Conservation (phyloP, 1,139 yeast species). For the Pichia sp. region DNA sequence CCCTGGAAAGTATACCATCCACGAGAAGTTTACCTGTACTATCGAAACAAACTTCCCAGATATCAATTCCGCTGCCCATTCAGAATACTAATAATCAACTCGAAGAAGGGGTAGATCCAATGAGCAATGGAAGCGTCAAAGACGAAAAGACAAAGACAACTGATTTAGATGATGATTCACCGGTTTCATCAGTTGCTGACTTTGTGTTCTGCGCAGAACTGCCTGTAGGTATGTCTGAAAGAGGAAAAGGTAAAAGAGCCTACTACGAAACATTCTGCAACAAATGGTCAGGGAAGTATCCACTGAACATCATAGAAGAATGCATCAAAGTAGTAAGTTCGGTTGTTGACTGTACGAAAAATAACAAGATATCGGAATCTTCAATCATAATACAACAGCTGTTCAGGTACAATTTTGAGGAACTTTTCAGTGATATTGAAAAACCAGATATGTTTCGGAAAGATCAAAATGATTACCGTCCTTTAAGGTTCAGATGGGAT, state of each 20-base stretch:
- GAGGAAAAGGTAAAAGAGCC: conserved; percentile 51
- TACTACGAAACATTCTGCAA: conserved; percentile 39
- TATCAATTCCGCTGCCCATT: conserved; percentile 7
- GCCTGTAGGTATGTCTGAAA: conserved; percentile 58
- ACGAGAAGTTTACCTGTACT: conserved; percentile 7
- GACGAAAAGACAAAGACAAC: neutral
- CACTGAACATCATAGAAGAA: conserved; percentile 38
- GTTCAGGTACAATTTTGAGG: conserved; percentile 15
- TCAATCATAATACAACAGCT: conserved; percentile 15
- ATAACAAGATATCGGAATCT: conserved; percentile 8
- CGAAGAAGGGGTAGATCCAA: conserved; percentile 8
- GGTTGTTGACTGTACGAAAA: conserved; percentile 31
- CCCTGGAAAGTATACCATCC: conserved; percentile 13
- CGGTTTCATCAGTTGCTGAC: conserved; percentile 12
- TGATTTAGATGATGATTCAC: neutral
- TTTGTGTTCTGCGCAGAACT: conserved; percentile 29
- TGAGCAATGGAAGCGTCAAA: neutral
- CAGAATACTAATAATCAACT: neutral
- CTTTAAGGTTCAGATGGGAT: conserved; percentile 54
- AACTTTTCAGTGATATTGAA: conserved; percentile 10
- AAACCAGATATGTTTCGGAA: conserved; percentile 32
- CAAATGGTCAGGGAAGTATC: conserved; percentile 56
- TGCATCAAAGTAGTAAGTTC: conserved; percentile 26
- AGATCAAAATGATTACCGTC: conserved; percentile 31
- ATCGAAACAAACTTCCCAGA: conserved; percentile 8